Conservation (phyloP, 2,329 filamentous ascomycete genomes). For the Aspergillus amoenus region DNA sequence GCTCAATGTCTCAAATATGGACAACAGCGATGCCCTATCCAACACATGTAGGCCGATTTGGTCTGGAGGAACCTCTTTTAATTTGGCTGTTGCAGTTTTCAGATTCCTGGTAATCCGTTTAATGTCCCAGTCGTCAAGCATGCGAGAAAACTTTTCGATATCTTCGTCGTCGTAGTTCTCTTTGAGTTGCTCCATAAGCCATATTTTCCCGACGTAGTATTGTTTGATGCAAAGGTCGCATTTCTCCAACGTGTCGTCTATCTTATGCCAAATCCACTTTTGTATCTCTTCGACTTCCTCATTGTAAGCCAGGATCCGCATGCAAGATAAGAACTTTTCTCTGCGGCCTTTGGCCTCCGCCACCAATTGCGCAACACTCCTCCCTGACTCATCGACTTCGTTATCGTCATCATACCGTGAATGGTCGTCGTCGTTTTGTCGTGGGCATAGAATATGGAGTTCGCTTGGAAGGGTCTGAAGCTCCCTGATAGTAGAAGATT, state of each 20-base stretch:
- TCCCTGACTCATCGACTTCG: constrained; percentile 49
- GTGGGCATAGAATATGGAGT: constrained; percentile 68
- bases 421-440: constrained; percentile 60
- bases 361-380: constrained; percentile 46
- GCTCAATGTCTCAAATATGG: constrained; percentile 85
- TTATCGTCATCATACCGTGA: constrained; percentile 62
- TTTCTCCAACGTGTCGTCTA: constrained; percentile 59
- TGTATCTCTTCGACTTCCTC: constrained; percentile 61
- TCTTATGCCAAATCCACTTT: constrained; percentile 57
- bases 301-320: constrained; percentile 67
- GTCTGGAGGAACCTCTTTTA: constrained; percentile 51
- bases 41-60: constrained; percentile 52
- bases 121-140: constrained; percentile 62
- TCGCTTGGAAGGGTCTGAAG: constrained; percentile 46
- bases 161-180: constrained; percentile 53
- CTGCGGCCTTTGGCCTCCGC: constrained; percentile 56
- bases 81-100: constrained; percentile 54
- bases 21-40: constrained; percentile 65
- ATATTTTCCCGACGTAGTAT: constrained; percentile 69
- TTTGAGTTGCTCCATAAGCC: constrained; percentile 61
- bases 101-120: constrained; percentile 62
- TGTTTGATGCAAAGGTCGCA: constrained; percentile 72
- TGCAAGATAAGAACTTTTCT: constrained; percentile 65
- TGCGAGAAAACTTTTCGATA: constrained; percentile 52
- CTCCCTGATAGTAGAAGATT: constrained; percentile 31